Percentiles rank a stretch among this genome's conserved stretches.
Evolutionary conservation across 495 filamentous ascomycete genomes (phyloP).

Genomic region (Neurospora hispaniola): DNA sequence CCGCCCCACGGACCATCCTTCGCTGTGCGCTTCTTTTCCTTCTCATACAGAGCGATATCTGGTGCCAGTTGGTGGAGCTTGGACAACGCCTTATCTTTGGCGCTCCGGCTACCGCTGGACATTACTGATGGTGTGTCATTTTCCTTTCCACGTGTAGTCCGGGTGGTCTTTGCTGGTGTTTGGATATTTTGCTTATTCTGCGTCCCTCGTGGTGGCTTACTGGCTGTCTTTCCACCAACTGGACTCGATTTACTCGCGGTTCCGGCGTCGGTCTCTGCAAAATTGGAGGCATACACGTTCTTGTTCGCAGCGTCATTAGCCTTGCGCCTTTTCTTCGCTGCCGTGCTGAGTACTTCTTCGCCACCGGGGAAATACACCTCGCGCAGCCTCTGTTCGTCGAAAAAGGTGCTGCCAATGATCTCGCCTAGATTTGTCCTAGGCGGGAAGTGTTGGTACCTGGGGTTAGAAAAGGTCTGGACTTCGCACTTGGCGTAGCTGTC

Average conservation of each 20-base stretch:
- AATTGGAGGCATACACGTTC: constrained; percentile 22
- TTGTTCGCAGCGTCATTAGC: constrained; percentile 27
- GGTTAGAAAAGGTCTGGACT: constrained; percentile 52
- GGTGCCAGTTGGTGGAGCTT: constrained; percentile 64
- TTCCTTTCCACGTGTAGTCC: constrained; percentile 55
- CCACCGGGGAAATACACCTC: constrained; percentile 31
- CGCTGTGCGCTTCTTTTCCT: constrained; percentile 67
- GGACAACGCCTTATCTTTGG: constrained; percentile 71
- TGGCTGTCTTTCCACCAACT: not conserved
- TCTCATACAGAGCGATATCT: constrained; percentile 84
- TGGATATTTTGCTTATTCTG: constrained; percentile 15
- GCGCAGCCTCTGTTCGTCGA: constrained; percentile 29
- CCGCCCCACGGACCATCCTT: constrained; percentile 73
- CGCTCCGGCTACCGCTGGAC: constrained; percentile 67
- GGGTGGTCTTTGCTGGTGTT: constrained; percentile 31
- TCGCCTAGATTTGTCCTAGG: constrained; percentile 83
- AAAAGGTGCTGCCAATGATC: constrained; percentile 72
- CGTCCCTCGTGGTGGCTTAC: constrained; percentile 3
- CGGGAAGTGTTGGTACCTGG: constrained; percentile 74
- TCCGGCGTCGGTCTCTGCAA: constrained; percentile 10
- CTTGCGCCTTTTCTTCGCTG: constrained; percentile 32
- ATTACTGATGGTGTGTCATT: constrained; percentile 65
- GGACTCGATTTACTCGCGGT: constrained; percentile 17
- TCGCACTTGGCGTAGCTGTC: constrained; percentile 89
- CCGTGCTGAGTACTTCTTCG: constrained; percentile 17